Conservation (phyloP, 139 green algal species). For the Chlorella ohadii region DNA sequence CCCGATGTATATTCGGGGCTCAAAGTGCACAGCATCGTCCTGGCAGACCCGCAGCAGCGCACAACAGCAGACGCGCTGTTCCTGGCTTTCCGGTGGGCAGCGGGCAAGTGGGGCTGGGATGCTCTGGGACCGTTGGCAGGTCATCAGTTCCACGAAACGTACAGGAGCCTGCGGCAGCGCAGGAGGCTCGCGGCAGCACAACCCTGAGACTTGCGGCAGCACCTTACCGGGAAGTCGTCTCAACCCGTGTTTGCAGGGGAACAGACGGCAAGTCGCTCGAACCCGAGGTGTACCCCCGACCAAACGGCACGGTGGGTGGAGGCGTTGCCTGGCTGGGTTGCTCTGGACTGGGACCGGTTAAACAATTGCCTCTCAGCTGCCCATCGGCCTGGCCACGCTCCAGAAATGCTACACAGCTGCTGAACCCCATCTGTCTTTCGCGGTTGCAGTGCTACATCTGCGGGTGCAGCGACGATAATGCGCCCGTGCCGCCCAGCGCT, state of each 20-base stretch:
- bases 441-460: constrained; percentile 73
- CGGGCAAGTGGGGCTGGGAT: too few species aligned
- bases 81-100: constrained; percentile 34
- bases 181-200: too few species aligned
- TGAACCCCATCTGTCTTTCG: neutral
- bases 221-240: too few species aligned
- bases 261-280: constrained; percentile 50
- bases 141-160: too few species aligned
- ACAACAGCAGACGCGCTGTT: constrained; percentile 63
- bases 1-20: constrained; percentile 51
- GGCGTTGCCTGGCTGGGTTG: neutral
- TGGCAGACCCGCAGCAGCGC: constrained; percentile 45
- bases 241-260: too few species aligned
- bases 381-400: too few species aligned
- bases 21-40: constrained; percentile 82
- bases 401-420: too few species aligned
- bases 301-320: constrained; percentile 51
- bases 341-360: too few species aligned
- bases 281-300: constrained; percentile 85
- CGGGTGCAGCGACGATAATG: constrained; percentile 58
- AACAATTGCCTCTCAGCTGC: too few species aligned
- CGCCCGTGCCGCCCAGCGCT: constrained; percentile 54
- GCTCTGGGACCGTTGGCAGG: too few species aligned
- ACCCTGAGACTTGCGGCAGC: too few species aligned
- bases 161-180: too few species aligned